A percentile compares a stretch with the other conserved stretches of the same genome.
phyloP scores from a whole-genome alignment of 2,329 filamentous ascomycete genomes.

The Verticillium isaacii region DNA sequence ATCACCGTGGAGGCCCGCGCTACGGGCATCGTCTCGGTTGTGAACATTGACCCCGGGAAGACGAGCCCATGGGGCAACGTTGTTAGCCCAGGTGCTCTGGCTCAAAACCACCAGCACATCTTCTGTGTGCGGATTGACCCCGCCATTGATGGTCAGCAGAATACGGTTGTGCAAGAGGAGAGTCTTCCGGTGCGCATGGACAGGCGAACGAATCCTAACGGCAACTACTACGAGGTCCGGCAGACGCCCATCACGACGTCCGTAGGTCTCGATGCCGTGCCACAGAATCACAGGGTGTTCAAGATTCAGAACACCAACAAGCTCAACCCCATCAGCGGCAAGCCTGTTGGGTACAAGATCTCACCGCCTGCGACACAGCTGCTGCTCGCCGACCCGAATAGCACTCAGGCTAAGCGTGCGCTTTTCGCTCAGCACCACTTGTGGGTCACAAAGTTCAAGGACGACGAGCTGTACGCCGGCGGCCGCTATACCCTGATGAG shows the following conservation, averaged over 20 bases:
- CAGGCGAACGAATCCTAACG: conserved; percentile 40
- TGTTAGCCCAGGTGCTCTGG: conserved; percentile 47
- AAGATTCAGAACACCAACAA: conserved; percentile 25
- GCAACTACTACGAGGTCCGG: conserved; percentile 35
- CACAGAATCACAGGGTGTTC: conserved; percentile 30
- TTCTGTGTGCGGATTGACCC: conserved; percentile 51
- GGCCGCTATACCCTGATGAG: conserved; percentile 30
- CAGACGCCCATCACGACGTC: conserved; percentile 38
- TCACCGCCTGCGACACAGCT: conserved; percentile 29
- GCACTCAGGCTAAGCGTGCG: conserved; percentile 16
- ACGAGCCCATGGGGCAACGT: conserved; percentile 42
- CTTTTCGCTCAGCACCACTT: conserved; percentile 21
- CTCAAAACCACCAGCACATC: conserved; percentile 55
- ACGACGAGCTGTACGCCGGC: conserved; percentile 23
- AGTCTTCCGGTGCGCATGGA: conserved; percentile 45
- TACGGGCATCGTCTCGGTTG: conserved; percentile 37
- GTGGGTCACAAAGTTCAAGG: conserved; percentile 21
- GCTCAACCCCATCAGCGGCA: conserved; percentile 27
- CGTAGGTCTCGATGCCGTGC: conserved; percentile 35
- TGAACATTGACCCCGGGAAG: conserved; percentile 33
- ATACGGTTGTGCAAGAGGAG: conserved; percentile 51
- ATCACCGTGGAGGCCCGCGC: conserved; percentile 14
- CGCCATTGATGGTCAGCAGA: conserved; percentile 47
- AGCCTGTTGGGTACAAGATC: conserved; percentile 31
- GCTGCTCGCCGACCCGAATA: conserved; percentile 18